Evolutionary conservation across 139 green algal genomes (phyloP), one percentile per base, ranked within the genome.

Genomic region (Micractinium conductrix): DNA sequence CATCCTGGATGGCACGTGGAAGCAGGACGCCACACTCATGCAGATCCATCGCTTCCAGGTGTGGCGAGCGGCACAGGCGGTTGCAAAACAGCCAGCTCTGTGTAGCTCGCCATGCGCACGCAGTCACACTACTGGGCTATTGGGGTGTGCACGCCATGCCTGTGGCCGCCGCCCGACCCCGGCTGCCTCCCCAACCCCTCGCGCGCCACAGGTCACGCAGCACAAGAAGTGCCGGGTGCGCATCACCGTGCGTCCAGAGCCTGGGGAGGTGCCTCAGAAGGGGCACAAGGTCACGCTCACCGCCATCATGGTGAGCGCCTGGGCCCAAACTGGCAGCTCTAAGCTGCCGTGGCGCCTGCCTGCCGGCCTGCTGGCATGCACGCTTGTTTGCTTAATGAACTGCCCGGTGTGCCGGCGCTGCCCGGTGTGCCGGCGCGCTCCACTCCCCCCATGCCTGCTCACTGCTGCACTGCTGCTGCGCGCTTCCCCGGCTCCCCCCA

Each of bases 1-100:
- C 42, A 35, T 58, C 21, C 42, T 78, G 70, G 70, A 78, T 43
- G 70, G 70, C 70, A 78, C 70, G 19, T 78, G 70, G 70, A 28
- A 38, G 42, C 70, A 78, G 70, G 16, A 78, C 28, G 70, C 43
- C 28, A 60, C 70, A 28, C 70, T 78, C 12, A 53, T 58, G 70
- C 45, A 60, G 42, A 78, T 78, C 70, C 70, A 78, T 43, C 43
- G 70, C 42, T 78, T 78, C 70, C 44, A 78, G 70, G 70, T 78
- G 70, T 7, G 70, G 14, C n/a, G n/a, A n/a, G n/a, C n/a, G n/a
- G n/a, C n/a, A n/a, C n/a, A n/a, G n/a, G n/a, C n/a, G n/a, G n/a
- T n/a, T n/a, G n/a, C n/a, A n/a, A n/a, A n/a, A n/a, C n/a, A n/a
- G n/a, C n/a, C n/a, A n/a, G n/a, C n/a, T n/a, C n/a, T n/a, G n/a